phyloP scores from a whole-genome alignment of 139 green algal species.

The Pleodorina starrii region DNA sequence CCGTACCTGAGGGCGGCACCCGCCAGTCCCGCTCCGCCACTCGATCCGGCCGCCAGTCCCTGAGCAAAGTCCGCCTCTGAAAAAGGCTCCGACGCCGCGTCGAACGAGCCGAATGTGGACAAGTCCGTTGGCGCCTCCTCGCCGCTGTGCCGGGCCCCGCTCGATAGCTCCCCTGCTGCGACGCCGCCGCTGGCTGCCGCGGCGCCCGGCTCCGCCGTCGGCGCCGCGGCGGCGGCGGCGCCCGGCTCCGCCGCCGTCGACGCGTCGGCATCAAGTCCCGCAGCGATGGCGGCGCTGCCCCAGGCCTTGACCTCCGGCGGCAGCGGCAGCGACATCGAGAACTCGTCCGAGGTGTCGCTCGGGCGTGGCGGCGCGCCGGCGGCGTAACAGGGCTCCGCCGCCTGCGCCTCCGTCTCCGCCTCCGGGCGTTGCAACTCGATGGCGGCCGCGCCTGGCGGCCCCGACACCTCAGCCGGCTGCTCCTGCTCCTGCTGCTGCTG shows the following conservation, averaged over 20 bases:
- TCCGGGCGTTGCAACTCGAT: not conserved
- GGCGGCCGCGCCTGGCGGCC: not conserved
- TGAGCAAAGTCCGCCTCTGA: not conserved
- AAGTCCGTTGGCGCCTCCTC: not conserved
- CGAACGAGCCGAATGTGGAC: not conserved
- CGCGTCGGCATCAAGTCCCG: not conserved
- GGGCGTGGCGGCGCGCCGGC: too few species aligned
- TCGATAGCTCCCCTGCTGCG: not conserved
- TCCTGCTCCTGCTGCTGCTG: too few species aligned
- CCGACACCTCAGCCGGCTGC: too few species aligned
- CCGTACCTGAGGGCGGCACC: constrained; percentile 1
- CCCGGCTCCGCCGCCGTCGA: not conserved
- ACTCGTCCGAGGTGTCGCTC: not conserved
- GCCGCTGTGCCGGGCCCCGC: not conserved
- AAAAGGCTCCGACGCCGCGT: not conserved
- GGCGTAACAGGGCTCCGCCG: not conserved
- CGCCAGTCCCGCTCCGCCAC: not conserved
- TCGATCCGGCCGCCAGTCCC: not conserved
- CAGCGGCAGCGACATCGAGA: not conserved
- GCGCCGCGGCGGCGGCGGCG: too few species aligned
- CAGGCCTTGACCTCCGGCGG: not conserved
- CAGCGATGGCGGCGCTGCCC: not conserved
- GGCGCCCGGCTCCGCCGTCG: not conserved
- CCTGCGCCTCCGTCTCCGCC: not conserved
- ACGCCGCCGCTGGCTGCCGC: not conserved